Evolutionary conservation across 1,284 basidiomycete genomes (phyloP), one percentile per base, ranked within the genome.

Genomic region (Laetiporus sulphureus): DNA sequence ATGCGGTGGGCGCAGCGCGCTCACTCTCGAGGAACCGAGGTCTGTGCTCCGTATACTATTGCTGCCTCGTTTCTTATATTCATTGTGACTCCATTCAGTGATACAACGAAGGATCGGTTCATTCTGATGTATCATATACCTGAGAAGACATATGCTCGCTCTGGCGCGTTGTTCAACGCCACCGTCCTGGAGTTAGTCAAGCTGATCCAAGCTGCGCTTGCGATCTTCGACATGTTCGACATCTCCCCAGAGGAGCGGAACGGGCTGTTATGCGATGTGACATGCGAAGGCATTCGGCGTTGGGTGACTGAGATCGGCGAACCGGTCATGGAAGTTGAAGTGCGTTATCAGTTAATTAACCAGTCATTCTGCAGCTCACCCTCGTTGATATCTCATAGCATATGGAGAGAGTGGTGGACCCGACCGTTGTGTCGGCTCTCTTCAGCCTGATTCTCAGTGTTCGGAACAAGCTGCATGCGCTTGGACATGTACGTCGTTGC

Each of bases 91-190:
- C 5, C 11, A 19, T 33, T 19, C 36, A 86, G 83, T 50, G 83
- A 89, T 49, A 69, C 81, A 0, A 86, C 84, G 1, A 84, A 85
- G 52, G 81, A 84, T 46, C 77, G 83, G 31, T 89, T 88, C 64
- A 72, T 77, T 33, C 73, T 75, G 19, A 74, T 75, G 36, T 89
- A 85, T 59, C 72, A 73, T 49, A 63, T 89, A 21, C 71, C 73
- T 11, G 73, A 73, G 49, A 62, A 61, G 44, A 50, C 59, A 4
- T 41, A 48, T 2, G 48, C 53, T 8, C 55, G 60, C 12, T 51
- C 60, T 29, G 40, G 52, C 2, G 54, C 54, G 5, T 48, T 67
- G 4, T 83, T 85, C 61, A 73, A 66, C 41, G 61, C 68, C 4
- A 77, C 77, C 13, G 83, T 89, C 3, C 68, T 90, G 11, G 82